These are phyloP conservation scores for Asterophora parasitica DNA, from an alignment of 768 basidiomycete species.

Conservation along the genomic window DNA sequence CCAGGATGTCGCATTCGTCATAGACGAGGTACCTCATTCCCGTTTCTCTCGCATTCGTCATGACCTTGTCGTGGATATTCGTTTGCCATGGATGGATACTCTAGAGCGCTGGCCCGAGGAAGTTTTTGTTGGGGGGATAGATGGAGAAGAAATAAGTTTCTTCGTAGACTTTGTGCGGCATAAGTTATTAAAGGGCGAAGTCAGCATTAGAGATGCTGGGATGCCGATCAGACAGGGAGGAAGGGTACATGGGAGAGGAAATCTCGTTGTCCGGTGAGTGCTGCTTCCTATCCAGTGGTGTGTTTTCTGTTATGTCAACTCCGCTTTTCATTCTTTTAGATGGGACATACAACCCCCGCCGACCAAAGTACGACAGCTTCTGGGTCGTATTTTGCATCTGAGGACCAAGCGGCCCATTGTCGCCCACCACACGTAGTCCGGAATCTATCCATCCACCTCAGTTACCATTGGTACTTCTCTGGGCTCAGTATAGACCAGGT, in stretches of 20 bases:
- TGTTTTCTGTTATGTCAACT: constrained; percentile 1
- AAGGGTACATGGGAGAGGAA: constrained; percentile 50
- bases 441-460: no score
- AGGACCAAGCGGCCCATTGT: neutral
- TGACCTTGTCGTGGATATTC: constrained; percentile 51
- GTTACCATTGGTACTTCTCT: no score
- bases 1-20: constrained; percentile 64
- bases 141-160: constrained; percentile 49
- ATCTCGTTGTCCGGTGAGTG: constrained; percentile 57
- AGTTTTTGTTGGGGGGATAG: constrained; percentile 51
- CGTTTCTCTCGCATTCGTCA: constrained; percentile 53
- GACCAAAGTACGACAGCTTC: constrained; percentile 7
- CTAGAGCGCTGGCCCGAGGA: constrained; percentile 43
- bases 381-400: constrained; percentile 9
- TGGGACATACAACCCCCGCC: constrained; percentile 36
- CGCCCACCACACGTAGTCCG: neutral
- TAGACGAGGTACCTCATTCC: constrained; percentile 55
- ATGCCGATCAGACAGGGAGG: constrained; percentile 61
- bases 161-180: constrained; percentile 51
- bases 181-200: constrained; percentile 43
- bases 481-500: no score
- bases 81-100: constrained; percentile 51
- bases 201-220: constrained; percentile 54
- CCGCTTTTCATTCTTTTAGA: constrained; percentile 17
- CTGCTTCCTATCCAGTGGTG: constrained; percentile 9